Percentiles rank a stretch among this genome's conserved stretches.
phyloP scores from a whole-genome alignment of 257 asterid genomes.

The Solanum pinnatisectum region DNA sequence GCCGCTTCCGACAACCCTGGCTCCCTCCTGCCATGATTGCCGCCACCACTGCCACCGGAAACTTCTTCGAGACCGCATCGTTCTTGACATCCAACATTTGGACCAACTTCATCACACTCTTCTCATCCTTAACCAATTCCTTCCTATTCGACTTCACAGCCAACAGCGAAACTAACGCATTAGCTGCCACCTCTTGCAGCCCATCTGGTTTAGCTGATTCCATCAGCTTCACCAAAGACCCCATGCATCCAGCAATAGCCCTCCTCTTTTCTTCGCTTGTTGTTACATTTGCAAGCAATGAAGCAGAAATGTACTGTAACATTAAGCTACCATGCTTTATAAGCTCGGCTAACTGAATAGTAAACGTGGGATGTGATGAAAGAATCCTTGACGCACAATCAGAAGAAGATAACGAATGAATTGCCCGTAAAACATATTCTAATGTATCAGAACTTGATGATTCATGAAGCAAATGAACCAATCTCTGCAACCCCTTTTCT shows the following conservation, averaged over 20 bases:
- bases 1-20: slow-evolving; percentile 74
- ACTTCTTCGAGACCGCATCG: slow-evolving; percentile 63
- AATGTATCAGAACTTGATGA: slow-evolving; percentile 51
- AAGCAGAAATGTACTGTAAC: slow-evolving; percentile 76
- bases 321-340: slow-evolving; percentile 59
- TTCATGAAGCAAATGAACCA: slow-evolving; percentile 52
- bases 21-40: slow-evolving; percentile 84
- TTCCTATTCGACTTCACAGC: slow-evolving; percentile 61
- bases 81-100: slow-evolving; percentile 71
- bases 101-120: slow-evolving; percentile 58
- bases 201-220: slow-evolving; percentile 85
- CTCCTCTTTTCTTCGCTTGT: slow-evolving; percentile 65
- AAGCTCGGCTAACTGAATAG: slow-evolving; percentile 55
- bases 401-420: slow-evolving; percentile 58
- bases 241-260: slow-evolving; percentile 62
- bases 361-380: slow-evolving; percentile 54
- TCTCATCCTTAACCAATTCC: slow-evolving; percentile 76
- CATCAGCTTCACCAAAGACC: slow-evolving; percentile 75
- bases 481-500: slow-evolving; percentile 55
- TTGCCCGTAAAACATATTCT: slow-evolving; percentile 71
- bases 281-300: slow-evolving; percentile 61
- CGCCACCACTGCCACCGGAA: slow-evolving; percentile 64
- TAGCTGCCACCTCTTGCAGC: slow-evolving; percentile 78
- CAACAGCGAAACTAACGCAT: slow-evolving; percentile 70
- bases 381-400: slow-evolving; percentile 48